These are phyloP conservation scores for Elaphomyces granulatus DNA, from an alignment of 495 filamentous ascomycete genomes.

Conservation along the genomic window DNA sequence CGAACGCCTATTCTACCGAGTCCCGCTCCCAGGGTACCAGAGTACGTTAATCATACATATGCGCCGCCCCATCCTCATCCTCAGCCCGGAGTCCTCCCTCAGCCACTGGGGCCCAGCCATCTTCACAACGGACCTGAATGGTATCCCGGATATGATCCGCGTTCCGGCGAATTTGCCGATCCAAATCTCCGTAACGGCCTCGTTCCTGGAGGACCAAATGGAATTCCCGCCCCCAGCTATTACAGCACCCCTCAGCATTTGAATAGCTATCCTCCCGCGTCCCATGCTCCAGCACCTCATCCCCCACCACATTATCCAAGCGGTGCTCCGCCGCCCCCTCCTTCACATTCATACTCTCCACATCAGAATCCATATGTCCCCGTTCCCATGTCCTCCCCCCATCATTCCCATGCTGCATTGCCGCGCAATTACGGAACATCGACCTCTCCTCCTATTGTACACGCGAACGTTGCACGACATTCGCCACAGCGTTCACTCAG, in stretches of 20 bases:
- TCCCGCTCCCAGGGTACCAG: conserved; percentile 9
- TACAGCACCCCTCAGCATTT: conserved; percentile 14
- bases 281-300: conserved; percentile 17
- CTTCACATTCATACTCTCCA: conserved; percentile 22
- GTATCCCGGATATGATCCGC: conserved; percentile 26
- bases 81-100: conserved; percentile 16
- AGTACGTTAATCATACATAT: conserved; percentile 19
- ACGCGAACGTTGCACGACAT: conserved; percentile 28
- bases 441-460: conserved; percentile 30
- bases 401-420: conserved; percentile 21
- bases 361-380: conserved; percentile 32
- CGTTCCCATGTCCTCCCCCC: conserved; percentile 27
- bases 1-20: conserved; percentile 21
- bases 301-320: conserved; percentile 17
- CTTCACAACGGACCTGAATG: conserved; percentile 16
- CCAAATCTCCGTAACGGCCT: conserved; percentile 22
- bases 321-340: conserved; percentile 23
- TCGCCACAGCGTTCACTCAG: conserved; percentile 29
- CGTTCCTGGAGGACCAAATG: conserved; percentile 17
- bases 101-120: conserved; percentile 9
- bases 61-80: conserved; percentile 20
- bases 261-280: conserved; percentile 20
- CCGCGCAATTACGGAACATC: conserved; percentile 32
- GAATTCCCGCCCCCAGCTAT: conserved; percentile 10
- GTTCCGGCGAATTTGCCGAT: conserved; percentile 14